These are phyloP conservation scores for Plasmodium cynomolgi DNA, from an alignment of 169 alveolate species.

Conservation along the genomic window DNA sequence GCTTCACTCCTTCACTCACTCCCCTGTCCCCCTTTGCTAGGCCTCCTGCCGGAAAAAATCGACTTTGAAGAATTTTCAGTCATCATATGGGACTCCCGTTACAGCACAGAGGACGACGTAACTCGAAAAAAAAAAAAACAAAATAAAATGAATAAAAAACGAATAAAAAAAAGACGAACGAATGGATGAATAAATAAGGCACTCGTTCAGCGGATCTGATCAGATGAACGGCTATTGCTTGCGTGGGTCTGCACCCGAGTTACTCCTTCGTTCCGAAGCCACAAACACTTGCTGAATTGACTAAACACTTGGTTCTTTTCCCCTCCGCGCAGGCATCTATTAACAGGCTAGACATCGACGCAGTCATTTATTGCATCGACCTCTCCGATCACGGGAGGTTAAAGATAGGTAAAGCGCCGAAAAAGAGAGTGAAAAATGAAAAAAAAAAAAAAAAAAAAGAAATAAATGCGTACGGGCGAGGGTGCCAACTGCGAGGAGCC, in stretches of 20 bases:
- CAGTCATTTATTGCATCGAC: conserved; percentile 55
- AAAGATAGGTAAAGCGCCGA: conserved; percentile 24
- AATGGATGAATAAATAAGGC: neutral
- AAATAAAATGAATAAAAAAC: neutral
- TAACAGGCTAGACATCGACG: conserved; percentile 65
- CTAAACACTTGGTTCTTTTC: neutral
- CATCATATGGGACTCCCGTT: conserved; percentile 67
- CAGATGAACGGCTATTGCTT: neutral
- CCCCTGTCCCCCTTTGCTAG: neutral
- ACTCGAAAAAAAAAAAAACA: neutral
- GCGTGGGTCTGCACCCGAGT: neutral
- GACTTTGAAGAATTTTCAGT: conserved; percentile 64
- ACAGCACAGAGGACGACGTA: conserved; percentile 59
- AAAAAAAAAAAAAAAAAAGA: neutral
- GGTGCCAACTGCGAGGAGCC: neutral
- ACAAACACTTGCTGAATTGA: neutral
- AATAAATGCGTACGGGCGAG: neutral
- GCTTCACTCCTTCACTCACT: neutral
- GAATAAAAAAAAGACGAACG: neutral
- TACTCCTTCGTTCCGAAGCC: neutral
- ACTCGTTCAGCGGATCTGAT: neutral
- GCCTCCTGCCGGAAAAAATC: conserved; percentile 54
- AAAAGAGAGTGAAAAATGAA: neutral
- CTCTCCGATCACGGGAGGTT: conserved; percentile 67
- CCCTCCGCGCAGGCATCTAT: conserved; percentile 15